These are phyloP conservation scores for Colletotrichum tanaceti DNA, from an alignment of 2,329 filamentous ascomycete species.

Conservation along the genomic window DNA sequence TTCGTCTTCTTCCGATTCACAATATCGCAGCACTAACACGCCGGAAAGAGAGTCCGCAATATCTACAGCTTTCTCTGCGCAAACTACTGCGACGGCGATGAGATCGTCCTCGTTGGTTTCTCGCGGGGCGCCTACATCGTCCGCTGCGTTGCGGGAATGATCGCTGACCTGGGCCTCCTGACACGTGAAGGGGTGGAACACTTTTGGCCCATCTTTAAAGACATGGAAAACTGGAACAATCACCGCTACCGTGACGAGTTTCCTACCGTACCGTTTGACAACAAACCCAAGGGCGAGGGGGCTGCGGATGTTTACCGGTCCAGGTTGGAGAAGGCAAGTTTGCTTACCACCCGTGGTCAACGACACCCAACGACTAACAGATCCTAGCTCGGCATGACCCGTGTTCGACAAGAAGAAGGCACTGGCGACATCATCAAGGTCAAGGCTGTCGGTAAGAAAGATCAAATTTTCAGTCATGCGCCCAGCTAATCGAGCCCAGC, in stretches of 20 bases:
- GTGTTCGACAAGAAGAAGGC: constrained; percentile 53
- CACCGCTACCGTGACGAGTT: constrained; percentile 59
- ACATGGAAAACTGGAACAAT: constrained; percentile 66
- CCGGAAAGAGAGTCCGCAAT: constrained; percentile 64
- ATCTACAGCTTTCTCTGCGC: constrained; percentile 72
- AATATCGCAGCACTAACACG: background rate
- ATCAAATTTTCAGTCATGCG: constrained; percentile 38
- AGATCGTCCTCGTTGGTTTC: constrained; percentile 68
- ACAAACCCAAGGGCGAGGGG: constrained; percentile 60
- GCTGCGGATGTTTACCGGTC: constrained; percentile 58
- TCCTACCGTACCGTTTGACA: constrained; percentile 57
- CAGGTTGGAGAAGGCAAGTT: constrained; percentile 56
- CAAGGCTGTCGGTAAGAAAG: constrained; percentile 54
- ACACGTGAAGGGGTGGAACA: constrained; percentile 64
- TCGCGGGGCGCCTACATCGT: constrained; percentile 70
- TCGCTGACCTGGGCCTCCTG: constrained; percentile 62
- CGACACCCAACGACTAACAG: background rate
- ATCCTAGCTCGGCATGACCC: constrained; percentile 49
- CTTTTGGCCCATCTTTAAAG: constrained; percentile 67
- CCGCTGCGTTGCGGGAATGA: constrained; percentile 66
- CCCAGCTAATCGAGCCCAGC: constrained; percentile 42
- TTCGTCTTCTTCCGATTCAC: background rate
- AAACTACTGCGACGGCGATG: constrained; percentile 69
- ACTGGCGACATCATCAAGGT: constrained; percentile 58
- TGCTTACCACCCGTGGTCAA: no score